Evolutionary conservation across 148 eudicot genomes (phyloP).

Genomic region (Silene conica): DNA sequence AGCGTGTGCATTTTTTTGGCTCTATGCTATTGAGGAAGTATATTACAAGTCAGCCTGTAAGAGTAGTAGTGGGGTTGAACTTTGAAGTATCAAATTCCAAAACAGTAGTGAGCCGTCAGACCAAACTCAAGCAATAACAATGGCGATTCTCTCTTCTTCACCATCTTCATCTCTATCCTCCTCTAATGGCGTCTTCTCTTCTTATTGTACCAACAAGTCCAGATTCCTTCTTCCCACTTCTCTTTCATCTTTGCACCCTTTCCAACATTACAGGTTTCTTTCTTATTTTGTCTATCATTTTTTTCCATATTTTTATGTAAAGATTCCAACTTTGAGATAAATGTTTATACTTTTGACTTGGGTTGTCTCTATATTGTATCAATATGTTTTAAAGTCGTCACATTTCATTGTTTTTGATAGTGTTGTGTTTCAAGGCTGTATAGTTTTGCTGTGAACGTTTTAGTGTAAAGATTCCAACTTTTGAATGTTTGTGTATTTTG

Average conservation of each 20-base stretch:
- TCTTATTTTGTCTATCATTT: neutral
- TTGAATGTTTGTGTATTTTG: neutral
- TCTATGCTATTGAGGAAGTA: no score
- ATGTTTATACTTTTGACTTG: neutral
- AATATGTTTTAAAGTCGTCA: neutral
- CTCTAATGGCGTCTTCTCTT: constrained; percentile 17
- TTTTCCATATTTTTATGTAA: no score
- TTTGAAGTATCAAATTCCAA: neutral
- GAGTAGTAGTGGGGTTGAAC: no score
- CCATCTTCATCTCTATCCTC: constrained; percentile 11
- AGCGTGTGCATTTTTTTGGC: no score
- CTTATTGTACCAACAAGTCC: neutral
- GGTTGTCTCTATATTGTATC: neutral
- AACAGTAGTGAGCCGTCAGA: neutral
- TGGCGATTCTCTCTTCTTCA: constrained; percentile 20
- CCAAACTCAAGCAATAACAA: neutral
- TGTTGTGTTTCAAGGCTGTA: no score
- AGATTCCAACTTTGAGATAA: no score
- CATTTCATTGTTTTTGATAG: neutral
- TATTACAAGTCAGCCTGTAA: no score
- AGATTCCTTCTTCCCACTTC: constrained; percentile 11
- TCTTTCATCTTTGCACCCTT: neutral
- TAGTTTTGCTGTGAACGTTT: neutral
- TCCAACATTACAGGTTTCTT: constrained; percentile 16
- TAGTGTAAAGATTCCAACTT: neutral